Evolutionary conservation across 495 filamentous ascomycete species (phyloP), one percentile per base, ranked within the genome.

Genomic region (Aspergillus kassunensis): DNA sequence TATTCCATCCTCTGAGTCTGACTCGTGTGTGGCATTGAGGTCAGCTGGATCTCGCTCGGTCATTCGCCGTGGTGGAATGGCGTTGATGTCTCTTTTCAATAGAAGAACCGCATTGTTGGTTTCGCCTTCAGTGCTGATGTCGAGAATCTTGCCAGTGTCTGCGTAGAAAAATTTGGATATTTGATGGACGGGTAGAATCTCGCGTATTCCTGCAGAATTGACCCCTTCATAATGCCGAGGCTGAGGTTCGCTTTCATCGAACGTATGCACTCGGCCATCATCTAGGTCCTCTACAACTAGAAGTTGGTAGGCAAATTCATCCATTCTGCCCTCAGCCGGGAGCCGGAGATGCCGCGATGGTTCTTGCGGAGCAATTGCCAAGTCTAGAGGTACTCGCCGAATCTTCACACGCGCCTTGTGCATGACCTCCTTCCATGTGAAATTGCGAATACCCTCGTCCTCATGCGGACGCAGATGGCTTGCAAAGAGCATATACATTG

Each of bases 81-180:
- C 90, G 56, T 87, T 84, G 5, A 83, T 53, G 60, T 97, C 90
- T 59, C 95, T 77, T 60, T 95, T 96, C 23, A 99, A 68, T 0
- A 99, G 69, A 8, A 99, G 74, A 0, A 97, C 83, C 0, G 95
- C 91, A 53, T 85, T 95, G 58, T 89, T 95, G 5, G 83, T 82
- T 56, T 90, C 88, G 4, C 83, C 83, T 25, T 89, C 82, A 31
- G 78, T 81, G 29, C 83, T 85, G 51, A 97, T 96, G 51, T 95
- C 95, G 29, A 99, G 79, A 15, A 99, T 91, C 62, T 87, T 88
- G 20, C 95, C 91, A 4, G 93, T 96, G 57, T 97, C 90, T 12
- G 93, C 92, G 58, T 97, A 99, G 67, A 99, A 97, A 20, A 99
- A 93, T 59, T 95, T 97, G 19, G 90, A 89, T 9, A 97, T 82